Conservation (phyloP, 73 alveolate species). For the Paramecium pentaurelia region DNA sequence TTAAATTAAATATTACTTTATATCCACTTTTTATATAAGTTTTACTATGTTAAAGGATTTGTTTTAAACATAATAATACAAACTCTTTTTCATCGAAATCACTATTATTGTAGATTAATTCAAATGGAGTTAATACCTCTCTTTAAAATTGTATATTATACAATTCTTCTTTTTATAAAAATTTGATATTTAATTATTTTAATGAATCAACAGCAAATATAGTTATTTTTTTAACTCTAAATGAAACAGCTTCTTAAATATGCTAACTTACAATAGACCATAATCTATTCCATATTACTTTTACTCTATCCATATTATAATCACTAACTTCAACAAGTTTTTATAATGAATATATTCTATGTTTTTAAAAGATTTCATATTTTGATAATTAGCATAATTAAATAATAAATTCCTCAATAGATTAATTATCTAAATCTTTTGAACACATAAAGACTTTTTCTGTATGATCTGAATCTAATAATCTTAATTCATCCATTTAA, state of each 20-base stretch:
- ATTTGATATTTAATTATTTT: conserved; percentile 79
- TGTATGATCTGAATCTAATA: conserved; percentile 55
- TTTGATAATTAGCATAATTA: conserved; percentile 67
- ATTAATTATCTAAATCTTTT: conserved; percentile 64
- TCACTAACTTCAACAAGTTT: conserved; percentile 82
- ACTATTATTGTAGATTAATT: not conserved
- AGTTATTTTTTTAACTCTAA: conserved; percentile 53
- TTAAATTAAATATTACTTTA: conserved; percentile 40
- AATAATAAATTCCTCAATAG: conserved; percentile 71
- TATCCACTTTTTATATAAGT: conserved; percentile 49
- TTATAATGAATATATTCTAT: conserved; percentile 72
- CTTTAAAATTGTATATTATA: conserved; percentile 74
- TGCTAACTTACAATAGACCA: conserved; percentile 75
- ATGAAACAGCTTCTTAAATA: conserved; percentile 65
- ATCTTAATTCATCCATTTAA: not conserved
- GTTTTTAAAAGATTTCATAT: conserved; percentile 68
- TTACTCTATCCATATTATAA: conserved; percentile 81
- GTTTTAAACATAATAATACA: conserved; percentile 24
- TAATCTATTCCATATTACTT: conserved; percentile 73
- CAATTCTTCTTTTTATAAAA: conserved; percentile 75
- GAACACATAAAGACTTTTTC: conserved; percentile 67
- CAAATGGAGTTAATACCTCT: conserved; percentile 85
- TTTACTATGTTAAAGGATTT: conserved; percentile 18
- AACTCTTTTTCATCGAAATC: conserved; percentile 41
- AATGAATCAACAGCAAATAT: conserved; percentile 74